phyloP scores from a whole-genome alignment of 805 yeast species.

The Yamadazyma philogaea region DNA sequence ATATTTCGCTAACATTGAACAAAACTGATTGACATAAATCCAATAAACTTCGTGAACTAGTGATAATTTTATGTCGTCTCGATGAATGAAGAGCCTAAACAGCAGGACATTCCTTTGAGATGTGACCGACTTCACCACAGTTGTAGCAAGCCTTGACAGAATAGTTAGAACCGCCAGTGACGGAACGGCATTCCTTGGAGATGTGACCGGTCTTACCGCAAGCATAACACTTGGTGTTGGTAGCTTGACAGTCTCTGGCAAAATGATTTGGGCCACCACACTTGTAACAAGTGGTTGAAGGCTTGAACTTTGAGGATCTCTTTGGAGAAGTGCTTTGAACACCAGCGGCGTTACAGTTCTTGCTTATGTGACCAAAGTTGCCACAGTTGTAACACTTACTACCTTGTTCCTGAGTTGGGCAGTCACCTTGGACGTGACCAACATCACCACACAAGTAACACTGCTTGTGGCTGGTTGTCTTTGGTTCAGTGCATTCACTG shows the following conservation, averaged over 20 bases:
- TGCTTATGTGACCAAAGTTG: conserved; percentile 75
- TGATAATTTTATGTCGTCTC: background rate
- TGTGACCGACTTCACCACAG: conserved; percentile 81
- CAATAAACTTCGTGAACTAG: conserved; percentile 1
- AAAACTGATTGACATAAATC: background rate
- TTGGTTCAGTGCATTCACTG: conserved; percentile 83
- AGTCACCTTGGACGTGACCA: conserved; percentile 86
- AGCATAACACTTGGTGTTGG: conserved; percentile 76
- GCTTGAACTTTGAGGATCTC: conserved; percentile 21
- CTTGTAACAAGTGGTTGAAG: conserved; percentile 67
- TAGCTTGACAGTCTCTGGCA: conserved; percentile 84
- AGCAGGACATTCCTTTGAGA: conserved; percentile 69
- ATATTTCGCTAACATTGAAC: conserved; percentile 4
- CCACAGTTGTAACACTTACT: conserved; percentile 66
- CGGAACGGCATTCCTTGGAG: conserved; percentile 70
- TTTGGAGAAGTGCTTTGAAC: conserved; percentile 17
- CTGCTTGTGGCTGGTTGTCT: conserved; percentile 79
- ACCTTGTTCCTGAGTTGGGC: conserved; percentile 64
- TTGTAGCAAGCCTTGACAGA: conserved; percentile 63
- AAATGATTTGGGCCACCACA: conserved; percentile 93
- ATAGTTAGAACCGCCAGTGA: conserved; percentile 46
- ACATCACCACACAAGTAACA: conserved; percentile 91
- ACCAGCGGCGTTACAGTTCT: conserved; percentile 55
- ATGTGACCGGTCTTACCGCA: conserved; percentile 91
- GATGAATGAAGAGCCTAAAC: too few relatives aligned